Evolutionary conservation across 2,329 filamentous ascomycete genomes (phyloP).

Genomic region (Aspergillus sp.): DNA sequence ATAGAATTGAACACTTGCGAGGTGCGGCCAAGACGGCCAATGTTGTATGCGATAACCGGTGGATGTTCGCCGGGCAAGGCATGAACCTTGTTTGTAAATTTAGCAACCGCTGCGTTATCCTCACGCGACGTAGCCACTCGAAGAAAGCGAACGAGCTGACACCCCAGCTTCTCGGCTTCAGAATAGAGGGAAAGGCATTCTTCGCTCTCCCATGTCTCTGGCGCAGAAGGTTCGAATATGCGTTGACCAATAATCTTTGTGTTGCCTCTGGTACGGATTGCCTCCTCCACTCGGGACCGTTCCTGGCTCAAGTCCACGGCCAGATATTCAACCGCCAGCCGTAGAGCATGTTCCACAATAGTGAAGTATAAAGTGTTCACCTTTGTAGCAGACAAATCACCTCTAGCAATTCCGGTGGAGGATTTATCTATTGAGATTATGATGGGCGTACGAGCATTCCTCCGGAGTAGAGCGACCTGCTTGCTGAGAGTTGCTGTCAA

Average conservation of each 20-base stretch:
- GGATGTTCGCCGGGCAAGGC: slow-evolving; percentile 32
- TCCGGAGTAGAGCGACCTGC: slow-evolving; percentile 59
- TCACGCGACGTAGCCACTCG: slow-evolving; percentile 37
- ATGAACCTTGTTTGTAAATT: slow-evolving; percentile 40
- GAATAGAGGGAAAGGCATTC: slow-evolving; percentile 35
- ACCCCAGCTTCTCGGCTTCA: slow-evolving; percentile 39
- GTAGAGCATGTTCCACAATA: slow-evolving; percentile 42
- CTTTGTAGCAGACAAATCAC: slow-evolving; percentile 13
- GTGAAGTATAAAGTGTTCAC: slow-evolving; percentile 32
- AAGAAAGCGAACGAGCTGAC: slow-evolving; percentile 44
- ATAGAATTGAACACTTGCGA: slow-evolving; percentile 48
- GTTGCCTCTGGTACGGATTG: slow-evolving; percentile 38
- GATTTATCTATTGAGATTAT: slow-evolving; percentile 56
- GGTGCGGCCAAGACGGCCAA: slow-evolving; percentile 43
- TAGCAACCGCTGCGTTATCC: slow-evolving; percentile 40
- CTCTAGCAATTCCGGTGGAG: slow-evolving; percentile 16
- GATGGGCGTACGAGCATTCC: slow-evolving; percentile 58
- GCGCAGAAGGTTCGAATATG: slow-evolving; percentile 31
- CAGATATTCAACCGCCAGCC: slow-evolving; percentile 45
- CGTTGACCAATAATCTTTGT: slow-evolving; percentile 46
- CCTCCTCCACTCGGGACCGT: slow-evolving; percentile 24
- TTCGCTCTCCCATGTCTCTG: slow-evolving; percentile 38
- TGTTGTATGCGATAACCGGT: slow-evolving; percentile 44
- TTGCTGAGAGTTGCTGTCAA: slow-evolving; percentile 54
- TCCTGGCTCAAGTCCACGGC: slow-evolving; percentile 40